phyloP scores from a whole-genome alignment of 1,284 basidiomycete genomes.

The Apiotrichum montevideense region DNA sequence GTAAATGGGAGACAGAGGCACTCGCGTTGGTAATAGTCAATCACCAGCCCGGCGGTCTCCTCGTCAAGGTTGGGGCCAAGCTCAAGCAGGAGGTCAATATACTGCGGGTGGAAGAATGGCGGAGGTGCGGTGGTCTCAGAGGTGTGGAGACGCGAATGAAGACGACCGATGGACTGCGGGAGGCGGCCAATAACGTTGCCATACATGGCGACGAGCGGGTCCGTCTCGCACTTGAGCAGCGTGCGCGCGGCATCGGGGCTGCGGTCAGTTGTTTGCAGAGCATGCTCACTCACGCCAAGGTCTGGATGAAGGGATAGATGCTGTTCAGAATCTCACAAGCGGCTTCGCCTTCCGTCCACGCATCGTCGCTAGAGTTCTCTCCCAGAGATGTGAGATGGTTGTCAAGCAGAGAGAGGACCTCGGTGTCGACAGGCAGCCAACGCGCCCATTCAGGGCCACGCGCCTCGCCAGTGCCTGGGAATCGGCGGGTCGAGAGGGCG shows the following conservation, averaged over 20 bases:
- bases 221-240: constrained; percentile 5
- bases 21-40: constrained; percentile 49
- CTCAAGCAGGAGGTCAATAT: constrained; percentile 44
- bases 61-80: constrained; percentile 45
- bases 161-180: constrained; percentile 31
- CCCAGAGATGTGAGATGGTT: constrained; percentile 31
- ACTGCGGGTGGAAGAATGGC: constrained; percentile 37
- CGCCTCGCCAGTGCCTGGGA: constrained; percentile 11
- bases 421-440: constrained; percentile 39
- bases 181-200: constrained; percentile 31
- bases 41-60: constrained; percentile 42
- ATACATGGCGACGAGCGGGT: constrained; percentile 21
- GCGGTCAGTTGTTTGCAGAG: neutral
- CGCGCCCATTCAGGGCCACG: constrained; percentile 18
- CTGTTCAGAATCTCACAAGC: constrained; percentile 33
- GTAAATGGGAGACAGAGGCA: constrained; percentile 49
- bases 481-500: constrained; percentile 30
- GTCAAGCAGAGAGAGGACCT: constrained; percentile 39
- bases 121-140: neutral
- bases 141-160: constrained; percentile 24
- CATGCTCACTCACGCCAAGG: constrained; percentile 21
- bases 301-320: constrained; percentile 23
- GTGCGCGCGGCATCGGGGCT: constrained; percentile 1
- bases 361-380: constrained; percentile 21
- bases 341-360: constrained; percentile 39